These are phyloP conservation scores for Diospyros lotus DNA, from an alignment of 148 eudicot genomes.

Conservation along the genomic window DNA sequence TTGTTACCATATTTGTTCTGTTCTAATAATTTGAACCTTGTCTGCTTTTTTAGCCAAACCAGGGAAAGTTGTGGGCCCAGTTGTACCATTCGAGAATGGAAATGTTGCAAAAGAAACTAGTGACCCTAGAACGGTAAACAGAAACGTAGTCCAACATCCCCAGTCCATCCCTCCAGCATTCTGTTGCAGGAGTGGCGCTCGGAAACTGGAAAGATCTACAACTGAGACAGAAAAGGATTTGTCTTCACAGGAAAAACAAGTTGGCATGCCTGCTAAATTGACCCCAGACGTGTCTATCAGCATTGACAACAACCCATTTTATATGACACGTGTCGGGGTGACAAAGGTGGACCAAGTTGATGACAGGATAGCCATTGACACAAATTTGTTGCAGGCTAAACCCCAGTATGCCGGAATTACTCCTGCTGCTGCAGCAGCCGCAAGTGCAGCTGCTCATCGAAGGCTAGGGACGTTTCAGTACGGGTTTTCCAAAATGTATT, in stretches of 20 bases:
- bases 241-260: conserved; percentile 19
- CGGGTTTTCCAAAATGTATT: conserved; percentile 38
- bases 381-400: conserved; percentile 38
- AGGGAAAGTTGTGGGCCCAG: conserved; percentile 38
- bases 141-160: conserved; percentile 18
- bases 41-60: conserved; percentile 30
- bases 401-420: conserved; percentile 35
- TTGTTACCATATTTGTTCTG: neutral
- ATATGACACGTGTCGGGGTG: conserved; percentile 27
- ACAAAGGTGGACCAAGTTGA: conserved; percentile 28
- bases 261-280: conserved; percentile 23
- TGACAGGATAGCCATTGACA: conserved; percentile 29
- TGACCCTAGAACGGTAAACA: conserved; percentile 24
- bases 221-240: conserved; percentile 8
- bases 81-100: conserved; percentile 27
- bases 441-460: conserved; percentile 25
- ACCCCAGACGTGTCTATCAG: conserved; percentile 42
- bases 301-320: conserved; percentile 42
- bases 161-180: conserved; percentile 26
- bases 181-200: conserved; percentile 19
- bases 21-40: conserved; percentile 2
- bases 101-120: conserved; percentile 18
- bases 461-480: conserved; percentile 30
- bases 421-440: conserved; percentile 8
- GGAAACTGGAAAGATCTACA: conserved; percentile 22